phyloP scores from a whole-genome alignment of 2,329 filamentous ascomycete species.

The Chalaropsis ovoidea region DNA sequence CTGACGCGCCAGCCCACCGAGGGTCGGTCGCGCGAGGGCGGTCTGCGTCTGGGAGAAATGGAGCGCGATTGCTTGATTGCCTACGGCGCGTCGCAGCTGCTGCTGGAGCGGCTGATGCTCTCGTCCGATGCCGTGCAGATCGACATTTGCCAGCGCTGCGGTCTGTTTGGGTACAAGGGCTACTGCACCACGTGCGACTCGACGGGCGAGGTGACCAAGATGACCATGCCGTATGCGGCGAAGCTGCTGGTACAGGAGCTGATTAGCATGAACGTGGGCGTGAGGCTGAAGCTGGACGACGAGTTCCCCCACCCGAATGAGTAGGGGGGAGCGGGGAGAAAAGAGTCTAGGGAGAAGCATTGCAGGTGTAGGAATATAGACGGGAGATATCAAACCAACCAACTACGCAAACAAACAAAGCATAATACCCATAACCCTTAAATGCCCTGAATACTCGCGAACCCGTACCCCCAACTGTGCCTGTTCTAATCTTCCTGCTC shows the following conservation, averaged over 20 bases:
- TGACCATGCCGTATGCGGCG: conserved; percentile 95
- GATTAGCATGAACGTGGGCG: conserved; percentile 97
- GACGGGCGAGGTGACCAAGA: conserved; percentile 72
- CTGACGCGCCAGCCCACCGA: conserved; percentile 93
- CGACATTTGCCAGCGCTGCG: conserved; percentile 88
- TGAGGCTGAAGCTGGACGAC: conserved; percentile 79
- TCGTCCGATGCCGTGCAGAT: conserved; percentile 83
- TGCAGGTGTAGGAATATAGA: conserved; percentile 8
- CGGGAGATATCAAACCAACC: background rate
- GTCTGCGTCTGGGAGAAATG: conserved; percentile 93
- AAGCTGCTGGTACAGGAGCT: conserved; percentile 94
- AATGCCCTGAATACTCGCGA: background rate
- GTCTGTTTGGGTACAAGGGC: conserved; percentile 87
- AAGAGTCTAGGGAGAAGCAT: background rate
- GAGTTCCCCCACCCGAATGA: conserved; percentile 65
- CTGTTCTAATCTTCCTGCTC: background rate
- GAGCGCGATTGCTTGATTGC: conserved; percentile 96
- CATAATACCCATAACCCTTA: conserved; percentile 2
- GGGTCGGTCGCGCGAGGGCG: conserved; percentile 84
- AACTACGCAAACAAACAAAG: background rate
- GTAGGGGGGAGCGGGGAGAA: conserved; percentile 26
- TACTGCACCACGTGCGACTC: conserved; percentile 91
- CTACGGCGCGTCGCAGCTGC: conserved; percentile 84
- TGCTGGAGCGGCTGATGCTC: conserved; percentile 89
- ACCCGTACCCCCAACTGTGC: background rate